Base-by-base conservation (phyloP, 768 basidiomycete genomes). In the Vishniacozyma victoriae region DNA sequence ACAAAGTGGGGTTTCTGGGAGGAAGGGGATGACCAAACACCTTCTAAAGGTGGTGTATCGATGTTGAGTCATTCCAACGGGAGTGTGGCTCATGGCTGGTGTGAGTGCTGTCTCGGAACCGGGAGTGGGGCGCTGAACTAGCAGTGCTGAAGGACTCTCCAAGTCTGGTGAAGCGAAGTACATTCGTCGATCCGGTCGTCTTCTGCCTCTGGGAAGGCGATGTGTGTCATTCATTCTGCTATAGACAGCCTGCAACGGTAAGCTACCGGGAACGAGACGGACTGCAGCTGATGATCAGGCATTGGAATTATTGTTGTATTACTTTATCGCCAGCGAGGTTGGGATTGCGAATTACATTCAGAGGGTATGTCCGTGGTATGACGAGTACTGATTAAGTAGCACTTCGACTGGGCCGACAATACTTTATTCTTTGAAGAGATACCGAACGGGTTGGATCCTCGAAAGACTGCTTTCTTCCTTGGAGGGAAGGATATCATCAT, bases 201-300 rank as follows among this genome's bases (percentile, higher is more conserved):
- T 88, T 91, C 71, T 91, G 88, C 70, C 81, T 85, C 5, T 96
- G 90, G 90, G 91, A 95, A 78, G 90, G 89, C 51, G 88, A 90
- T 71, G 81, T 92, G 22, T 92, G 90, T 69, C 86, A 85, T 74
- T 90, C 89, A 65, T 93, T 93, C 72, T 75, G 91, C 44, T 93
- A 92, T 69, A 77, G 80, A 5, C 76, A 75, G 23, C 82, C 83
- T 41, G 75, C 72, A 39, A 84, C 80, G 24, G 86, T 84, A 72
- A 53, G 80, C 73, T 24, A 55, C 18, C 22, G 27, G 25, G 3
- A 25, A 16, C 14, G 15, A n/a, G 4, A 5, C n/a, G 15, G 5
- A 4, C 3, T 27, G 19, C 36, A 36, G 23, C 46, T 55, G 41
- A 62, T 26, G 4, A 5, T 22, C 46, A 89, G 86, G 86, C 81